These are phyloP conservation scores for Yamadazyma atlantica DNA, from an alignment of 1,139 yeast genomes.

Conservation along the genomic window DNA sequence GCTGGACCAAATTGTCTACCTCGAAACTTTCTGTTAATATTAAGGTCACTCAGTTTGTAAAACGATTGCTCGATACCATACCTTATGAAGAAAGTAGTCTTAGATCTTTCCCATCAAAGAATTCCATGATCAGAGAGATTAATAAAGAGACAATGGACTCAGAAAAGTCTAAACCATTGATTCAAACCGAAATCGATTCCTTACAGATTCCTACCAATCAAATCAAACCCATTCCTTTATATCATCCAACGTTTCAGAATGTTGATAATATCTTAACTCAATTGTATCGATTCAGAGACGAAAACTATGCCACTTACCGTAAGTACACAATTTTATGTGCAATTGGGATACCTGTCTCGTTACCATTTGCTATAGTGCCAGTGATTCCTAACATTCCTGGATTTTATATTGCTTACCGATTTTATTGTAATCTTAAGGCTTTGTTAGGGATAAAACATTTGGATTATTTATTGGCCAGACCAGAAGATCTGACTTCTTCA, in stretches of 20 bases:
- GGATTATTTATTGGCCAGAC: conserved; percentile 41
- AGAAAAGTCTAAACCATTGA: conserved; percentile 11
- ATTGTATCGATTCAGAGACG: conserved; percentile 27
- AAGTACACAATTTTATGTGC: conserved; percentile 47
- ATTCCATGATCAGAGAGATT: conserved; percentile 48
- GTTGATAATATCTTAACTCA: conserved; percentile 34
- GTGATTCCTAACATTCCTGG: conserved; percentile 96
- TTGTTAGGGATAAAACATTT: conserved; percentile 72
- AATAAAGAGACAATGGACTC: conserved; percentile 20
- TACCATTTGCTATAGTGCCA: conserved; percentile 82
- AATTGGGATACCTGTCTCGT: conserved; percentile 69
- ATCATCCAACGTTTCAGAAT: conserved; percentile 39
- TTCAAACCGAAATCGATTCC: conserved; percentile 33
- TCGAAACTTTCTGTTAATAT: conserved; percentile 41
- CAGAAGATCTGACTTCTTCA: conserved; percentile 13
- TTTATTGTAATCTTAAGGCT: conserved; percentile 85
- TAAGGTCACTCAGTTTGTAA: conserved; percentile 35
- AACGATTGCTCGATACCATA: conserved; percentile 39
- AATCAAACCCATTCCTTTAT: conserved; percentile 42
- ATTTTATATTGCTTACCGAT: conserved; percentile 75
- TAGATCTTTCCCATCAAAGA: conserved; percentile 50
- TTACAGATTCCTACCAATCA: conserved; percentile 31
- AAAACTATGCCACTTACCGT: conserved; percentile 28
- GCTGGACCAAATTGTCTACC: conserved; percentile 45
- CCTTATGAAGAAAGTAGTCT: conserved; percentile 56